These are phyloP conservation scores for Mycena epipterygia DNA, from an alignment of 768 basidiomycete genomes.

Conservation along the genomic window DNA sequence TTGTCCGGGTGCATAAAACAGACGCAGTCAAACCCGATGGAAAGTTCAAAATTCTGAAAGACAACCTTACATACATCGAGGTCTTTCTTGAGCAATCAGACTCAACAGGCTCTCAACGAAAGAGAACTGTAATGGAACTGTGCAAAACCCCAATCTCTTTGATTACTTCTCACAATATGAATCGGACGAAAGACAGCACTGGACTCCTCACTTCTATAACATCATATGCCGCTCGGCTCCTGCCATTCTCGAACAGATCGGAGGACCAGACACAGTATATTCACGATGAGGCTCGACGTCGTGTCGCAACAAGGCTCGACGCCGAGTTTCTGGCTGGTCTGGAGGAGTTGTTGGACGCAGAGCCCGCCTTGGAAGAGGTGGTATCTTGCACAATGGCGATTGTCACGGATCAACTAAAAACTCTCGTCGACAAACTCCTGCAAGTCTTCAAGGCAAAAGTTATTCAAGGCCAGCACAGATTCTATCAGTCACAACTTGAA, in stretches of 20 bases:
- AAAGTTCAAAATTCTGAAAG: conserved; percentile 1
- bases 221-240: neutral
- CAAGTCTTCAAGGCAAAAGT: neutral
- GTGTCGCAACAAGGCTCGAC: neutral
- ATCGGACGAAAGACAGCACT: neutral
- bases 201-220: neutral
- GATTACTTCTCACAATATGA: neutral
- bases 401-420: neutral
- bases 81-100: conserved; percentile 9
- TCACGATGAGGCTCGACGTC: neutral
- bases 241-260: too few species aligned
- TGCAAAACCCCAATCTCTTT: neutral
- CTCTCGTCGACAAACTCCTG: neutral
- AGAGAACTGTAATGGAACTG: neutral
- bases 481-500: neutral
- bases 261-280: neutral
- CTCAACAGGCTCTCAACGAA: neutral
- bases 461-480: neutral
- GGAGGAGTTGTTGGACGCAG: neutral
- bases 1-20: neutral
- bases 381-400: neutral
- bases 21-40: neutral
- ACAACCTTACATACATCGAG: conserved; percentile 4
- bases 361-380: neutral
- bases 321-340: conserved; percentile 9